Percentiles rank a stretch among this genome's conserved stretches.
Evolutionary conservation across 2,329 filamentous ascomycete genomes (phyloP).

Genomic region (Nothophaeocryptopus gaeumannii): DNA sequence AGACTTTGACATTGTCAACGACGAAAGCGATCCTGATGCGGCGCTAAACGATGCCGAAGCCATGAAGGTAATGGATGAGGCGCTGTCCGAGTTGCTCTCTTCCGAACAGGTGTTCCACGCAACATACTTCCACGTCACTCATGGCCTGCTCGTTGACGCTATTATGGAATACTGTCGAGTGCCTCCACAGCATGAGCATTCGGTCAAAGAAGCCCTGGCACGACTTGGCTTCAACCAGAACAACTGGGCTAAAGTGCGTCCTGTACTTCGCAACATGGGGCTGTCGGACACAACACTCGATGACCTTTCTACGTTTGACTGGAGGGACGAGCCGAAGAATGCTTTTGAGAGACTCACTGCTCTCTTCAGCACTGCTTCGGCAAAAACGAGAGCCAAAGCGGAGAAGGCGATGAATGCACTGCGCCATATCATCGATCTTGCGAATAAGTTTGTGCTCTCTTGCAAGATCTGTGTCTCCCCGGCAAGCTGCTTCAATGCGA

Average conservation of each 20-base stretch:
- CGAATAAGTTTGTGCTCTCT: slow-evolving; percentile 69
- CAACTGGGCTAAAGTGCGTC: slow-evolving; percentile 77
- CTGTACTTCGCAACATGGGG: slow-evolving; percentile 77
- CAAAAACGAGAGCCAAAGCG: slow-evolving; percentile 17
- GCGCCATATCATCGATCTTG: slow-evolving; percentile 72
- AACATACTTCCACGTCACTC: slow-evolving; percentile 68
- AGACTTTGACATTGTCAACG: slow-evolving; percentile 93
- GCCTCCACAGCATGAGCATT: slow-evolving; percentile 62
- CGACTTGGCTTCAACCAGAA: slow-evolving; percentile 78
- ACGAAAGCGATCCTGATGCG: slow-evolving; percentile 69
- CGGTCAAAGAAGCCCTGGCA: slow-evolving; percentile 79
- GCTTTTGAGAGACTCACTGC: slow-evolving; percentile 62
- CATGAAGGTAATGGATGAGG: slow-evolving; percentile 90
- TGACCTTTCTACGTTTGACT: slow-evolving; percentile 87
- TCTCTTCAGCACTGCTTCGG: slow-evolving; percentile 53
- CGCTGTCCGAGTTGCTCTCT: slow-evolving; percentile 75
- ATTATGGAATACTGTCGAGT: slow-evolving; percentile 92
- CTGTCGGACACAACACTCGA: slow-evolving; percentile 87
- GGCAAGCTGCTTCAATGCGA: slow-evolving; percentile 83
- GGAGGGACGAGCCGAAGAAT: slow-evolving; percentile 72
- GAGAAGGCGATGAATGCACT: slow-evolving; percentile 62
- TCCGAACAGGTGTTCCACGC: background rate
- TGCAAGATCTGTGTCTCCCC: slow-evolving; percentile 82
- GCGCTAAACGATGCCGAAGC: slow-evolving; percentile 90
- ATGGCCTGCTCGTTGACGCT: slow-evolving; percentile 78